Percentiles rank a stretch among this genome's conserved stretches.
Conservation (phyloP, 2,329 filamentous ascomycete genomes). For the Calonectria hawksworthii region DNA sequence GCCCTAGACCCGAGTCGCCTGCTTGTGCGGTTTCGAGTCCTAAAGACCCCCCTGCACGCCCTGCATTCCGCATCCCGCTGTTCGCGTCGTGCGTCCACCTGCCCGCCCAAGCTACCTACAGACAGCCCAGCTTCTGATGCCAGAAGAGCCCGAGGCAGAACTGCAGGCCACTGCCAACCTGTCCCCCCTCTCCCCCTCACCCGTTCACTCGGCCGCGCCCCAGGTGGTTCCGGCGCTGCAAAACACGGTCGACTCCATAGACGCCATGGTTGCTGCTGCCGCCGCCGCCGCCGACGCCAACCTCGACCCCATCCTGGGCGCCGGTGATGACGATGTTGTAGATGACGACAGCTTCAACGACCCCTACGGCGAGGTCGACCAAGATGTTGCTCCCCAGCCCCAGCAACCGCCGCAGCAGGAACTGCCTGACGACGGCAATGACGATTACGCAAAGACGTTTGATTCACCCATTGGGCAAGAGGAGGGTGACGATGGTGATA, state of each 20-base stretch:
- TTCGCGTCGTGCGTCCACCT: slow-evolving; percentile 26
- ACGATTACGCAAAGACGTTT: slow-evolving; percentile 67
- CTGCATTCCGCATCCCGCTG: slow-evolving; percentile 25
- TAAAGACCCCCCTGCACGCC: slow-evolving; percentile 30
- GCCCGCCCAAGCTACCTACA: slow-evolving; percentile 31
- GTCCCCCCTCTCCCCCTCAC: slow-evolving; percentile 65
- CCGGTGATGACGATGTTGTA: slow-evolving; percentile 55
- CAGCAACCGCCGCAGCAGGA: slow-evolving; percentile 49
- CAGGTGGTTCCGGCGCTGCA: slow-evolving; percentile 65
- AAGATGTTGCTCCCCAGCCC: slow-evolving; percentile 44
- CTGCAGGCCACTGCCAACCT: slow-evolving; percentile 67
- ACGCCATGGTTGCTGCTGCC: slow-evolving; percentile 59
- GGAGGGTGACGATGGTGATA: slow-evolving; percentile 53
- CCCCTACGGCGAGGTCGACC: slow-evolving; percentile 59
- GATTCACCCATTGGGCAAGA: slow-evolving; percentile 60
- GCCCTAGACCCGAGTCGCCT: slow-evolving; percentile 34
- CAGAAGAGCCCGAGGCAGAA: slow-evolving; percentile 58
- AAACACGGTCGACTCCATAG: slow-evolving; percentile 65
- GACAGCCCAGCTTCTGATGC: slow-evolving; percentile 56
- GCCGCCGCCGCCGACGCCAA: slow-evolving; percentile 45
- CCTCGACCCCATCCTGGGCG: slow-evolving; percentile 51
- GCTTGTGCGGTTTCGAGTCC: slow-evolving; percentile 37
- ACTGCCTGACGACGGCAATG: slow-evolving; percentile 52
- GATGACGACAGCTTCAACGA: slow-evolving; percentile 65
- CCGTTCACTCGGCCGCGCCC: slow-evolving; percentile 61